Percentiles rank a stretch among this genome's conserved stretches.
Evolutionary conservation across 345 rosid species (phyloP).

Genomic region (Kernera saxatilis): DNA sequence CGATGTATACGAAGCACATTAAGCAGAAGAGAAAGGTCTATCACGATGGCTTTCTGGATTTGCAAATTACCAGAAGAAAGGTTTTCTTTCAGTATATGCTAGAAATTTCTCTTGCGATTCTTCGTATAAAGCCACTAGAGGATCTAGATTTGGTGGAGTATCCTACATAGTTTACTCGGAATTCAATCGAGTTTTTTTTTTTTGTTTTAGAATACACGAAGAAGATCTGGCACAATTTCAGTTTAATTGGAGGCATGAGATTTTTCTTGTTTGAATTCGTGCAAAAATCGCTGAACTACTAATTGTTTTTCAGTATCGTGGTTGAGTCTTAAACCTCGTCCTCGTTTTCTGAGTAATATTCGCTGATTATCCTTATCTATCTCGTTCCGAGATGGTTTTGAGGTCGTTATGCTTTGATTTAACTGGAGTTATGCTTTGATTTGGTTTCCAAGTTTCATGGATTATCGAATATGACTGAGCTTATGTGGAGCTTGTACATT

Average conservation of each 20-base stretch:
- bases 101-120: background rate
- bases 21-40: constrained; percentile 77
- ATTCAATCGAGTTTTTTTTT: background rate
- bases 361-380: background rate
- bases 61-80: constrained; percentile 47
- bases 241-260: background rate
- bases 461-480: background rate
- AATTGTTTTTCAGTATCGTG: too few species aligned
- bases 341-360: background rate
- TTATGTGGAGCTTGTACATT: background rate
- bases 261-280: too few species aligned
- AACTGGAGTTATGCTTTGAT: background rate
- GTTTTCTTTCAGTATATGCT: constrained; percentile 23
- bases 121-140: background rate
- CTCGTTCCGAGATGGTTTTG: background rate
- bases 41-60: constrained; percentile 70
- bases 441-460: background rate
- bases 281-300: background rate
- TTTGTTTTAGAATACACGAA: background rate
- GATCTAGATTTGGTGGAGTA: background rate
- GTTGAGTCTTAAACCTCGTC: too few species aligned
- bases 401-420: background rate
- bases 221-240: background rate
- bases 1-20: constrained; percentile 77
- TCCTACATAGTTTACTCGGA: background rate